Evolutionary conservation across 106 monocot genomes (phyloP), one percentile per base, ranked within the genome.

Genomic region (Hemerocallis citrina): DNA sequence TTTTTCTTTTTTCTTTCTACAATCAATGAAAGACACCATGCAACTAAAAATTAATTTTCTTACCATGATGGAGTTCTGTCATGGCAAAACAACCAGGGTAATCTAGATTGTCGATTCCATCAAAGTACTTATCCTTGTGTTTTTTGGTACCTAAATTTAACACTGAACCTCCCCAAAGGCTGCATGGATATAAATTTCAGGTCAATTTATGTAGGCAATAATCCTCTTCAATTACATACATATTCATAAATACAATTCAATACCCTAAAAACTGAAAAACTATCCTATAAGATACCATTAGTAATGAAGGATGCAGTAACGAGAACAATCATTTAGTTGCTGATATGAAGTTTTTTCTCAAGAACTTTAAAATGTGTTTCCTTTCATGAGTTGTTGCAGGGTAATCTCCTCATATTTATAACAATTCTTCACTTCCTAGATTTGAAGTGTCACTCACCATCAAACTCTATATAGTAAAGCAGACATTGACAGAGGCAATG

Each of bases 21-120:
- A n/a, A 17, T 41, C n/a, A 72, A 72, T 15, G 41, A 56, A 12
- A n/a, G 7, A 33, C 7, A 30, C 30, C 43, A 45, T 16, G 31
- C 58, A 31, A 39, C 7, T 72, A 15, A 54, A 19, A 55, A 28
- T 29, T 5, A 16, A 56, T 19, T 28, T 6, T 25, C 70, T 85
- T 30, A 89, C 94, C 96, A 63, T 98, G 96, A 71, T 91, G 84
- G 17, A 98, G 96, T 59, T 98, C 96, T 52, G 96, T 98, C 96
- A 98, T 98, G 42, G 96, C 96, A 73, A 98, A 98, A 65, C 91
- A 98, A 10, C 96, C 96, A 31, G 88, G 81, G 67, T 85, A 91
- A 10, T 91, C 91, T 52, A 98, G 52, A 75, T 73, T 91, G 62
- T 98, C 87, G 5, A 98, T 98, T 56, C 77, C 75, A 36, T 88